Base-by-base conservation (phyloP, 495 filamentous ascomycete species). In the Penicillium canariense region DNA sequence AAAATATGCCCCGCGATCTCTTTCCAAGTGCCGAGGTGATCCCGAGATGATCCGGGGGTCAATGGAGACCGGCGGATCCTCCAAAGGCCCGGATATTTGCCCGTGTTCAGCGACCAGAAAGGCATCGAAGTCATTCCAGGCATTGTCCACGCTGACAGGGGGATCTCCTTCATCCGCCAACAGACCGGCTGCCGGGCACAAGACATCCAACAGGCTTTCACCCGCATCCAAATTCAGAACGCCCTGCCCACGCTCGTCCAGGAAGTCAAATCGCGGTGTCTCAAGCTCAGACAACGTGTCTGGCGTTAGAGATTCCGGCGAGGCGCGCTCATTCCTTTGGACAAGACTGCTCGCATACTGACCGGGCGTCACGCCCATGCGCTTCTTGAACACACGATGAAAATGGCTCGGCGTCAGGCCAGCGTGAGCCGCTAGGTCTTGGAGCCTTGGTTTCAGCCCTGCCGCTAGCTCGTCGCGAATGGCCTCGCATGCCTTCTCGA, bases 331-430 rank as follows among this genome's bases (percentile, higher is more conserved):
- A 27, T 44, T 27, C 22, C 50, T 46, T 26, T 59, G 56, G 26
- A 31, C 43, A 28, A 62, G 34, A 17, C 54, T 54, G 30, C 46
- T 58, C 11, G 58, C 55, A 67, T 83, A 86, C 54, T 80, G 74
- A 28, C 83, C 82, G n/a, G 83, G 80, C 55, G 83, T 86, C 18
- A 84, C 67, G 51, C 84, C 81, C 61, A 75, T 79, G 2, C 73
- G 72, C 50, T 82, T 77, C 67, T 81, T 85, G 54, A 85, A 83
- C 31, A 86, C 67, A 27, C 86, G 81, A 60, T 81, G 83, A 56
- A 87, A 84, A 65, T 87, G 80, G 60, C 83, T 78, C 40, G 82
- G 71, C 15, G 81, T 84, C 52, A 85, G 61, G 3, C 75, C 73
- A 15, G 78, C 83, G 53, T 70, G 72, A 47, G 65, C 69, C 15